A percentile compares a stretch with the other conserved stretches of the same genome.
Evolutionary conservation across 75 land plant species (phyloP).

Genomic region (Pinus albicaulis): DNA sequence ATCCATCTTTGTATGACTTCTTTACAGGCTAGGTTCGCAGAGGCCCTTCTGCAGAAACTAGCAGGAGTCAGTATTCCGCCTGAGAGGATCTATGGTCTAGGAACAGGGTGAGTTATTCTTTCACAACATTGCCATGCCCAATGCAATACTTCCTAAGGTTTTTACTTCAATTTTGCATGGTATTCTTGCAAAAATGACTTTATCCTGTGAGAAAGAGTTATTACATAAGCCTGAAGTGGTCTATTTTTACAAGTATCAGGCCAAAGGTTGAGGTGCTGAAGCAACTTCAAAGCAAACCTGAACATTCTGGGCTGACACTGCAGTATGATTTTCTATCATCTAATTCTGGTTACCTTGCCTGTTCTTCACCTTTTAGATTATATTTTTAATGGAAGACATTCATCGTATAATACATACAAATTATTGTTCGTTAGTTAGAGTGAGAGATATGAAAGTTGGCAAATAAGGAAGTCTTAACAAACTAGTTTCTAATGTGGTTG

Average conservation of each 20-base stretch:
- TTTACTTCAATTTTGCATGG: background rate
- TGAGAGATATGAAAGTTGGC: background rate
- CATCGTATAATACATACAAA: background rate
- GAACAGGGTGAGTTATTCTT: constrained; percentile 73
- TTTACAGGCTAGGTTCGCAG: constrained; percentile 90
- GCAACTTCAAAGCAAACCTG: constrained; percentile 72
- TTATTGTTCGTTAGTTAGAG: no score
- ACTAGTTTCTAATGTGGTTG: background rate
- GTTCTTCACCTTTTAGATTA: background rate
- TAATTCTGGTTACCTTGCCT: background rate
- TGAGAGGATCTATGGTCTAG: constrained; percentile 90
- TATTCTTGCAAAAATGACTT: background rate
- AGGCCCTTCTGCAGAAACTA: constrained; percentile 71
- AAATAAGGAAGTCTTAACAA: background rate
- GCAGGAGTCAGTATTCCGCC: constrained; percentile 86
- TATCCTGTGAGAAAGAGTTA: background rate
- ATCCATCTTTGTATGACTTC: constrained; percentile 2
- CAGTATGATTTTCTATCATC: constrained; percentile 60
- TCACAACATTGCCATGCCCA: background rate
- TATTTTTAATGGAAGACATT: background rate
- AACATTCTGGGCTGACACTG: constrained; percentile 69
- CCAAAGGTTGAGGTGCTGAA: constrained; percentile 94
- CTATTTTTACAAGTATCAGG: constrained; percentile 24
- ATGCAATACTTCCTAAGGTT: background rate
- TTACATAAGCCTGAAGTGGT: background rate